Percentiles rank a stretch among this genome's conserved stretches.
phyloP scores from a whole-genome alignment of 805 yeast species.

The Lachancea mirantina region DNA sequence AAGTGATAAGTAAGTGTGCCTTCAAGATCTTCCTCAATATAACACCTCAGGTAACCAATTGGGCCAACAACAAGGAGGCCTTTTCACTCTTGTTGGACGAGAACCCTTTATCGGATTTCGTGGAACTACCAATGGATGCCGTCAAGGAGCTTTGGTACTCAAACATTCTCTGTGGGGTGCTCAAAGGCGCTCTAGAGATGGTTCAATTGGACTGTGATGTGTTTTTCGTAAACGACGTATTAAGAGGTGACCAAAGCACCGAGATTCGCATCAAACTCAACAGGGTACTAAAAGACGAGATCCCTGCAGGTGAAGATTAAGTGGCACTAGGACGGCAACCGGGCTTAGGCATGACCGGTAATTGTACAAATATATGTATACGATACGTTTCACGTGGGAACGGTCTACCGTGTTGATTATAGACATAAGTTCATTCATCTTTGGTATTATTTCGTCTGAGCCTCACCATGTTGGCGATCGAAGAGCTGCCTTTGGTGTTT shows the following conservation, averaged over 20 bases:
- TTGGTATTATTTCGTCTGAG: constrained; percentile 24
- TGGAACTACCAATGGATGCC: constrained; percentile 82
- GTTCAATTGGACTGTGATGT: constrained; percentile 90
- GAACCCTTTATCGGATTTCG: constrained; percentile 91
- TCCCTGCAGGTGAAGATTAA: constrained; percentile 93
- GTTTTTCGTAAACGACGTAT: constrained; percentile 65
- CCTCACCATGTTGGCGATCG: constrained; percentile 16
- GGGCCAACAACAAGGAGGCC: constrained; percentile 69
- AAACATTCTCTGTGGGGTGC: constrained; percentile 80
- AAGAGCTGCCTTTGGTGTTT: constrained; percentile 18
- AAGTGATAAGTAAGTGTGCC: constrained; percentile 76
- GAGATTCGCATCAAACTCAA: constrained; percentile 69
- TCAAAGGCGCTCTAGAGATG: constrained; percentile 90
- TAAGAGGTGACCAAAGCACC: constrained; percentile 77
- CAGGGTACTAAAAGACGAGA: constrained; percentile 79
- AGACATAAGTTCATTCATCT: constrained; percentile 10
- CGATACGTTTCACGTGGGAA: too few relatives aligned
- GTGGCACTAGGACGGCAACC: too few relatives aligned
- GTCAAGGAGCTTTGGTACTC: constrained; percentile 83
- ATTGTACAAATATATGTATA: too few relatives aligned
- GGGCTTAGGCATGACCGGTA: too few relatives aligned
- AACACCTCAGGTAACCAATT: constrained; percentile 64
- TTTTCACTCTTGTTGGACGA: constrained; percentile 70
- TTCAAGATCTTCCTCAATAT: constrained; percentile 85
- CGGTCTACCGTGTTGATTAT: too few relatives aligned